phyloP scores from a whole-genome alignment of 163 green algal species.

The Trebouxia gelatinosa region DNA sequence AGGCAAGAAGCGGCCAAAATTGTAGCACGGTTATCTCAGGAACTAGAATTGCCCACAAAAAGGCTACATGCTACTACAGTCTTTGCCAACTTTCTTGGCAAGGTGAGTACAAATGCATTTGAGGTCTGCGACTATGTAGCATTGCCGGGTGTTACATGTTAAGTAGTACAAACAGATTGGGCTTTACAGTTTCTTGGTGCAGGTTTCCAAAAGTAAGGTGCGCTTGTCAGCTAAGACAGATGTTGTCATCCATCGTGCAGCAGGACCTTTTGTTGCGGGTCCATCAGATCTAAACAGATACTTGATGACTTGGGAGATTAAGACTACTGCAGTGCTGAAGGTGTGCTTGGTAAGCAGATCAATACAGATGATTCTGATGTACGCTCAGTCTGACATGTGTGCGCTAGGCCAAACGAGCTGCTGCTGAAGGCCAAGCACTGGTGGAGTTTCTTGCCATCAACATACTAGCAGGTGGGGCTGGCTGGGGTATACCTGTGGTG shows the following conservation, averaged over 20 bases:
- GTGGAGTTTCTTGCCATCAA: conserved; percentile 14
- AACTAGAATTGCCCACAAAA: conserved; percentile 14
- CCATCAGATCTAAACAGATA: conserved; percentile 16
- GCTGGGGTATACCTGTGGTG: conserved; percentile 12
- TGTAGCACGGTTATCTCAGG: conserved; percentile 8
- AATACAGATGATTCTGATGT: conserved; percentile 10
- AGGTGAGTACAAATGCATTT: background rate
- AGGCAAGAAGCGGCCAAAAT: conserved; percentile 14
- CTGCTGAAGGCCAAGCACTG: conserved; percentile 12
- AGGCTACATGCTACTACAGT: conserved; percentile 2
- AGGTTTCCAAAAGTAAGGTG: conserved; percentile 12
- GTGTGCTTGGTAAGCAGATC: conserved; percentile 8
- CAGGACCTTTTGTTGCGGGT: conserved; percentile 10
- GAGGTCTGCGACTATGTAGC: conserved; percentile 10
- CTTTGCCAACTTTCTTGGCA: conserved; percentile 13
- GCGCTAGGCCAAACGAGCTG: conserved; percentile 9
- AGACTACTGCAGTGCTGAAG: conserved; percentile 4
- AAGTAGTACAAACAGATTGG: background rate
- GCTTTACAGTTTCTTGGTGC: conserved; percentile 7
- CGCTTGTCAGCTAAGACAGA: conserved; percentile 13
- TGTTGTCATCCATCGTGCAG: background rate
- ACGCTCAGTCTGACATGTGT: conserved; percentile 10
- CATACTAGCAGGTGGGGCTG: conserved; percentile 12
- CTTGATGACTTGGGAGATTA: conserved; percentile 12
- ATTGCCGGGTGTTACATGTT: background rate